Evolutionary conservation across 1,284 basidiomycete species (phyloP).

Genomic region (Meira nashicola): DNA sequence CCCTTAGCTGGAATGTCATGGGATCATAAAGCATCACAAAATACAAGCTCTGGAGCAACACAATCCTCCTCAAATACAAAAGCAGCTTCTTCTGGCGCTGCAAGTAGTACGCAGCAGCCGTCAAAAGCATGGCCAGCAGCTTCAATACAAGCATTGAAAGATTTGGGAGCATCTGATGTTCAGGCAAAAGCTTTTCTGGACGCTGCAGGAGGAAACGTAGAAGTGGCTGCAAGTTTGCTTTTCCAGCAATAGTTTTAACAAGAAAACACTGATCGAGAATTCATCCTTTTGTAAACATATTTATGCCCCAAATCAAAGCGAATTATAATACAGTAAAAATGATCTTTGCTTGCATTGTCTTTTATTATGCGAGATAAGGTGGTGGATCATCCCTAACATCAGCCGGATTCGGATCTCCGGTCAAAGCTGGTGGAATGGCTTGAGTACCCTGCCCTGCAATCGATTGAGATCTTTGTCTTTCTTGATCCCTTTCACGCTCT

Average conservation of each 20-base stretch:
- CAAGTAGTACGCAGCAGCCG: slow-evolving; percentile 13
- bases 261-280: neutral
- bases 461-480: too few species aligned
- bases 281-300: too few species aligned
- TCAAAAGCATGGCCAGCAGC: slow-evolving; percentile 41
- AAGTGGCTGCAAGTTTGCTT: slow-evolving; percentile 78
- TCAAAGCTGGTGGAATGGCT: neutral
- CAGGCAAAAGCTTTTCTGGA: slow-evolving; percentile 71
- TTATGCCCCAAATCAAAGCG: too few species aligned
- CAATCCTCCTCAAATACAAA: slow-evolving; percentile 14
- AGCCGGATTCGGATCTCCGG: neutral
- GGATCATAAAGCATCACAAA: neutral
- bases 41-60: slow-evolving; percentile 22
- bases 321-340: too few species aligned
- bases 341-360: too few species aligned
- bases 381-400: neutral
- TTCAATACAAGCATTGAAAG: slow-evolving; percentile 58
- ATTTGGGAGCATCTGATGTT: slow-evolving; percentile 65
- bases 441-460: too few species aligned
- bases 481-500: slow-evolving; percentile 11
- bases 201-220: slow-evolving; percentile 77
- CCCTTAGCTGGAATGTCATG: slow-evolving; percentile 7
- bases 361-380: neutral
- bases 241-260: slow-evolving; percentile 57
- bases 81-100: slow-evolving; percentile 18